Percentiles rank a stretch among this genome's conserved stretches.
phyloP scores from a whole-genome alignment of 116 monocot species.

The Dioscorea cayenensis region DNA sequence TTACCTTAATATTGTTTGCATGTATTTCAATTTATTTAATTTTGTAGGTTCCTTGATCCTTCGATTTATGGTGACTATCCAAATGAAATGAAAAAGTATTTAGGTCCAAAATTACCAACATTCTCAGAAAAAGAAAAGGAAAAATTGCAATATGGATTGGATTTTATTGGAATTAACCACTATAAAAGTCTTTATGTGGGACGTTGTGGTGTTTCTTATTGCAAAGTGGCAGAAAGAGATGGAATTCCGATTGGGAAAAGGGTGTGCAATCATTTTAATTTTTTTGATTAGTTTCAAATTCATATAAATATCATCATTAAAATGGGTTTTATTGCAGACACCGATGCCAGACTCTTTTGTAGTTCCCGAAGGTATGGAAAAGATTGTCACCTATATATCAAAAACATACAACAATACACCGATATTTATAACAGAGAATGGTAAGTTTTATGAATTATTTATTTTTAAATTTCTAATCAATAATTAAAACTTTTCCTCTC shows the following conservation, averaged over 20 bases:
- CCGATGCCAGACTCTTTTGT: slow-evolving; percentile 24
- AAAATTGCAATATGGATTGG: slow-evolving; percentile 35
- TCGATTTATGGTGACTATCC: slow-evolving; percentile 48
- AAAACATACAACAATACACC: slow-evolving; percentile 36
- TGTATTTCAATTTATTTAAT: background rate
- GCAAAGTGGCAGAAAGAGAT: slow-evolving; percentile 23
- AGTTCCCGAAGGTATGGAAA: slow-evolving; percentile 28
- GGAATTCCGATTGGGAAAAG: slow-evolving; percentile 35
- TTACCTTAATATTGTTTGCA: background rate
- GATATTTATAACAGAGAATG: slow-evolving; percentile 46
- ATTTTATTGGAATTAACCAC: slow-evolving; percentile 62
- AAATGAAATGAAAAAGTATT: slow-evolving; percentile 32
- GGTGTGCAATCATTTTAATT: slow-evolving; percentile 4
- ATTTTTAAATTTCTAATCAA: background rate
- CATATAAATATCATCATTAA: background rate
- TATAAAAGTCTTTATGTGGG: slow-evolving; percentile 44
- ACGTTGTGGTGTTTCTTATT: slow-evolving; percentile 38
- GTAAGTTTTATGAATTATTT: background rate
- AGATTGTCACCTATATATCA: slow-evolving; percentile 27
- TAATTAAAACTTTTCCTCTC: too few relatives aligned
- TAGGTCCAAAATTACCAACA: slow-evolving; percentile 33
- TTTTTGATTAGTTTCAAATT: too few relatives aligned
- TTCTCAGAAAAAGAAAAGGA: slow-evolving; percentile 37
- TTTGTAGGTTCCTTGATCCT: slow-evolving; percentile 52
- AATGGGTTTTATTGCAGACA: slow-evolving; percentile 16